Evolutionary conservation across 2,329 filamentous ascomycete genomes (phyloP).

Genomic region (Corinectria fuckeliana): DNA sequence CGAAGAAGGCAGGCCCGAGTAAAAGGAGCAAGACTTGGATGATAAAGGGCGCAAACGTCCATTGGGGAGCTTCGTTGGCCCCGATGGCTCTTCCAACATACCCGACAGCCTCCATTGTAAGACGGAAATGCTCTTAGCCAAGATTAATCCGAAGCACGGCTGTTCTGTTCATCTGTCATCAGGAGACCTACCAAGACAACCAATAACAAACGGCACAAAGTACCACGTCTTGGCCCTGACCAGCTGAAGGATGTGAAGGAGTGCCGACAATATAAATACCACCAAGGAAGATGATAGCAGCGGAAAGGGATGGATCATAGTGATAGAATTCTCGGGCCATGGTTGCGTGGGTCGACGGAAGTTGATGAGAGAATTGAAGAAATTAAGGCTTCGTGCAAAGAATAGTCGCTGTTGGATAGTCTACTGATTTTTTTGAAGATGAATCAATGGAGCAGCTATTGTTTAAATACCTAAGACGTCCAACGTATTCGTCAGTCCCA

Average conservation of each 20-base stretch:
- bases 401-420: background rate
- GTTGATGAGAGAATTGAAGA: background rate
- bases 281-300: slow-evolving; percentile 48
- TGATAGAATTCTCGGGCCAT: slow-evolving; percentile 43
- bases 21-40: slow-evolving; percentile 45
- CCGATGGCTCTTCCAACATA: background rate
- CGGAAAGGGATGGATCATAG: slow-evolving; percentile 51
- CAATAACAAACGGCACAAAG: slow-evolving; percentile 57
- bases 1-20: slow-evolving; percentile 48
- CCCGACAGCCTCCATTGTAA: background rate
- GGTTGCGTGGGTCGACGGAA: background rate
- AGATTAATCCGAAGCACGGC: too few relatives aligned
- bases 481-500: background rate
- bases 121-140: background rate
- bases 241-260: slow-evolving; percentile 47
- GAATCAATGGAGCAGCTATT: background rate
- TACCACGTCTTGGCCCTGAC: slow-evolving; percentile 52
- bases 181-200: slow-evolving; percentile 50
- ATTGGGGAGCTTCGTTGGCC: slow-evolving; percentile 32
- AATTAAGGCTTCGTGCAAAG: background rate
- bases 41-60: slow-evolving; percentile 41
- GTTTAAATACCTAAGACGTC: background rate
- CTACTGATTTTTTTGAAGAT: background rate
- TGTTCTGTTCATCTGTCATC: background rate
- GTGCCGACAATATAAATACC: slow-evolving; percentile 44